These are phyloP conservation scores for Geotrichum restrictum DNA, from an alignment of 1,139 yeast genomes.

Conservation along the genomic window DNA sequence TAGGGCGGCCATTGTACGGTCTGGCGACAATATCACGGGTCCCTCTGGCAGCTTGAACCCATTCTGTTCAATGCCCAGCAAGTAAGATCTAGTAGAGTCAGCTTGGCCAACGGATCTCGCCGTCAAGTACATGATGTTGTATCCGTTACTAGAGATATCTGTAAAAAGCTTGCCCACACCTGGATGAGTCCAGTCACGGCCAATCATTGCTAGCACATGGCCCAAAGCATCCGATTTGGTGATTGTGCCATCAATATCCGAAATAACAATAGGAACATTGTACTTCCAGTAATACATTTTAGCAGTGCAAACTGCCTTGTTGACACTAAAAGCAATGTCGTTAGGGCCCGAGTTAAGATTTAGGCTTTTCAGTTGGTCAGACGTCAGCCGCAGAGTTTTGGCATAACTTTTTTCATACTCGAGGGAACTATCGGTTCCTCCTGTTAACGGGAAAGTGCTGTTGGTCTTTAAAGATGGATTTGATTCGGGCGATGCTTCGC, in stretches of 20 bases:
- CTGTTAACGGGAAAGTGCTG: conserved; percentile 2
- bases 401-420: conserved; percentile 46
- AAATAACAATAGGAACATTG: conserved; percentile 83
- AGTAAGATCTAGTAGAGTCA: conserved; percentile 82
- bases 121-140: conserved; percentile 87
- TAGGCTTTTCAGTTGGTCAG: conserved; percentile 77
- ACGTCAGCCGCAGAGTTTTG: conserved; percentile 84
- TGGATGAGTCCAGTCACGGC: conserved; percentile 96
- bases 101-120: conserved; percentile 97
- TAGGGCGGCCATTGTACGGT: conserved; percentile 93
- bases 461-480: not conserved
- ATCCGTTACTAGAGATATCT: conserved; percentile 83
- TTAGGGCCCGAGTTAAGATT: conserved; percentile 77
- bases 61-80: conserved; percentile 72
- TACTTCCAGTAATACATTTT: conserved; percentile 81
- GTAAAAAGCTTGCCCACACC: conserved; percentile 91
- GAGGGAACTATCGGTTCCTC: not conserved
- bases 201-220: conserved; percentile 88
- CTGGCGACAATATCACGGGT: conserved; percentile 94
- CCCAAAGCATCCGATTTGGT: conserved; percentile 98
- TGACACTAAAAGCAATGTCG: conserved; percentile 72
- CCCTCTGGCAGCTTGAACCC: conserved; percentile 76
- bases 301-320: conserved; percentile 71
- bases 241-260: conserved; percentile 97
- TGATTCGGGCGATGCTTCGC: not conserved